Evolutionary conservation across 805 yeast genomes (phyloP).

Genomic region (Suhomyces canberraensis): DNA sequence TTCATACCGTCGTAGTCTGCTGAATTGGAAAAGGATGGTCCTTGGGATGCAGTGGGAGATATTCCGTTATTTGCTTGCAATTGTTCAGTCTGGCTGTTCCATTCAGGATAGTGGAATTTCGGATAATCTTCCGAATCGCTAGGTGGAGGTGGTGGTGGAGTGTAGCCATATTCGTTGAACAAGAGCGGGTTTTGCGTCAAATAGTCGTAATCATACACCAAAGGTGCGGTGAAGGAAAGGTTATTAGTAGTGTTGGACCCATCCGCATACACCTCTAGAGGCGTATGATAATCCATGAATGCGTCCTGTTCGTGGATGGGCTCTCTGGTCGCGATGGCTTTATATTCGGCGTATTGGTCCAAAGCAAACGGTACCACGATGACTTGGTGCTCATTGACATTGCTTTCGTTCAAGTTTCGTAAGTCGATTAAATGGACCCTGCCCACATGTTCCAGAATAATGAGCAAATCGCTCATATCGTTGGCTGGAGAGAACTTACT

Average conservation of each 20-base stretch:
- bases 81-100: conserved; percentile 12
- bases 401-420: conserved; percentile 46
- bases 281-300: neutral
- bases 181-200: conserved; percentile 34
- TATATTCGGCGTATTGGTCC: conserved; percentile 35
- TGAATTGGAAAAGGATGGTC: conserved; percentile 8
- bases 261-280: conserved; percentile 4
- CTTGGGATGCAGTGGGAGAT: conserved; percentile 15
- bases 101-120: conserved; percentile 19
- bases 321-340: neutral
- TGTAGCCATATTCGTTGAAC: conserved; percentile 34
- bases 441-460: conserved; percentile 81
- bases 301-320: neutral
- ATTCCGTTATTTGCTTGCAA: neutral
- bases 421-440: conserved; percentile 83
- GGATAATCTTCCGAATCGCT: conserved; percentile 6
- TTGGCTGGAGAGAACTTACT: conserved; percentile 44
- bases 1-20: conserved; percentile 1
- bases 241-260: neutral
- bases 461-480: conserved; percentile 71
- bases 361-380: conserved; percentile 58
- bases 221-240: conserved; percentile 22
- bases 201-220: conserved; percentile 43
- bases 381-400: conserved; percentile 64
- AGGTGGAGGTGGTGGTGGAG: conserved; percentile 23